A percentile compares a stretch with the other conserved stretches of the same genome.
Conservation (phyloP, 371 early-diverging fungal genomes). For the Fennellomyces sp. region DNA sequence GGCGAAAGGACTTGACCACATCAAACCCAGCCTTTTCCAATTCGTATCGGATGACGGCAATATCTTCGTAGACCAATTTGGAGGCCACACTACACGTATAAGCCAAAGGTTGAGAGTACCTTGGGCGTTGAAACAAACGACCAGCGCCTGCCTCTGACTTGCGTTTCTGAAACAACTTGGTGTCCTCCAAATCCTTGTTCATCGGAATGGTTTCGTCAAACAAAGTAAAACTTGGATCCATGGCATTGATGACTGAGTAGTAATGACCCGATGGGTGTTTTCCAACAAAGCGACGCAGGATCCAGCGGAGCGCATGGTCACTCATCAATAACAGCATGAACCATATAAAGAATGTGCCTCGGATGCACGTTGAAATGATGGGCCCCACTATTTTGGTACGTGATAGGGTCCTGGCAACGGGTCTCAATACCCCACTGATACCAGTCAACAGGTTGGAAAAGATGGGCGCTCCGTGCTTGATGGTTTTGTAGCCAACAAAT, state of each 20-base stretch:
- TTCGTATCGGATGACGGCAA: conserved; percentile 57
- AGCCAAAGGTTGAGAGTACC: conserved; percentile 53
- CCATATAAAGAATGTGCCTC: conserved; percentile 38
- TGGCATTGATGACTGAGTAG: conserved; percentile 40
- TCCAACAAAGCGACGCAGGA: conserved; percentile 33
- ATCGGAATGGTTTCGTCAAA: conserved; percentile 15
- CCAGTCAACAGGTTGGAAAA: conserved; percentile 18
- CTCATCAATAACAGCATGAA: conserved; percentile 37
- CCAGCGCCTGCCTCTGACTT: background rate
- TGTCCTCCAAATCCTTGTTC: conserved; percentile 7
- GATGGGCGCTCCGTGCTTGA: conserved; percentile 33
- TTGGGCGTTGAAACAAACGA: conserved; percentile 17
- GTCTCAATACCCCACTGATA: conserved; percentile 20
- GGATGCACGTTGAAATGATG: conserved; percentile 25
- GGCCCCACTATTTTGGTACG: conserved; percentile 34
- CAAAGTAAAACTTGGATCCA: conserved; percentile 30
- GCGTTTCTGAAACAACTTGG: background rate
- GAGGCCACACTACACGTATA: conserved; percentile 54
- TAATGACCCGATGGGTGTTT: conserved; percentile 29
- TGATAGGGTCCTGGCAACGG: conserved; percentile 29
- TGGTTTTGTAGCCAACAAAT: conserved; percentile 27
- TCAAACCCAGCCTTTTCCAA: conserved; percentile 56
- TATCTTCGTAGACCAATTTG: conserved; percentile 60
- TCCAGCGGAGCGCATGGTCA: conserved; percentile 35
- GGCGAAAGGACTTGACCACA: conserved; percentile 45